A percentile compares a stretch with the other conserved stretches of the same genome.
These are phyloP conservation scores for Russula olivacea DNA, from an alignment of 768 basidiomycete species.

Conservation along the genomic window DNA sequence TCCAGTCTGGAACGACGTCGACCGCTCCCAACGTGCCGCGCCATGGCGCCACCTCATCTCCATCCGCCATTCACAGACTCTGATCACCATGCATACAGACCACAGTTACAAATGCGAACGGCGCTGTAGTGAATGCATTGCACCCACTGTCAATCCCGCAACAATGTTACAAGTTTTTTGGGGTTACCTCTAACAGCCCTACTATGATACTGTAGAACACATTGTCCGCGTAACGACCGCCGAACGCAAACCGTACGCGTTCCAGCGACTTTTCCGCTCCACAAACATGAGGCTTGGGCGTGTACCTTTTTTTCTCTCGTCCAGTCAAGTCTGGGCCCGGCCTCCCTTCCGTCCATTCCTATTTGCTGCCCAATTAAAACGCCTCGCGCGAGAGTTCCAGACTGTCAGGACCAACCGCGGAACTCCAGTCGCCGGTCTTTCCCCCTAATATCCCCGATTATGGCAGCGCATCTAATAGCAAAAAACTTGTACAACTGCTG, in stretches of 20 bases:
- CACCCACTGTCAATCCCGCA: not conserved
- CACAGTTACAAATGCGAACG: not conserved
- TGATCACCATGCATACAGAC: not conserved
- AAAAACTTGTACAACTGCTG: slow-evolving; percentile 13
- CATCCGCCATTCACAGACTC: not conserved
- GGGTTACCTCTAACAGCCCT: not conserved
- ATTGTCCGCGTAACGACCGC: slow-evolving; percentile 14
- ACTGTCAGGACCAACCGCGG: not conserved
- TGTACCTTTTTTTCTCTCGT: slow-evolving; percentile 12
- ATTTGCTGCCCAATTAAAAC: not conserved
- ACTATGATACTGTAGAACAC: not conserved
- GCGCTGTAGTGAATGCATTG: not conserved
- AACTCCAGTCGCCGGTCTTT: not conserved
- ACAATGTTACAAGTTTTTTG: not conserved
- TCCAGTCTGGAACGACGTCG: not conserved
- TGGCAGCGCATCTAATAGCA: not conserved
- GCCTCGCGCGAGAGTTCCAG: not conserved
- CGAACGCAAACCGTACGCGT: not conserved
- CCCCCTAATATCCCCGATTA: not conserved
- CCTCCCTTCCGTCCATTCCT: not conserved
- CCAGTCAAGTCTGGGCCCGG: not conserved
- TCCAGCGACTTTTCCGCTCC: slow-evolving; percentile 25
- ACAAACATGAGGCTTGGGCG: slow-evolving; percentile 20
- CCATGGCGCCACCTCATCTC: not conserved
- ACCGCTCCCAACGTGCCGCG: not conserved